Percentiles rank a stretch among this genome's conserved stretches.
phyloP scores from a whole-genome alignment of 768 basidiomycete genomes.

The Lentinula lateritia region DNA sequence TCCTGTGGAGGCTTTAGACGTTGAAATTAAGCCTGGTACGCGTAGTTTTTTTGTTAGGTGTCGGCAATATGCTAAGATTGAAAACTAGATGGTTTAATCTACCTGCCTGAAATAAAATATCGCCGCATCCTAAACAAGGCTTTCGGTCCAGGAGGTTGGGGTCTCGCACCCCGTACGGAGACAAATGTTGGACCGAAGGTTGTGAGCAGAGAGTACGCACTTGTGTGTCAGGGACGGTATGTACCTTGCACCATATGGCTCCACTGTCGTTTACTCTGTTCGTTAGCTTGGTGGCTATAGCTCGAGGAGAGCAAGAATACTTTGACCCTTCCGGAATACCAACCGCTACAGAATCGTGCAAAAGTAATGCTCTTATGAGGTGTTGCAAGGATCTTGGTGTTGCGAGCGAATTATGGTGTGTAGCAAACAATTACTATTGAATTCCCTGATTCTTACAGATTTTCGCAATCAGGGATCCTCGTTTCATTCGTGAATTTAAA shows the following conservation, averaged over 20 bases:
- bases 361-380: conserved; percentile 95
- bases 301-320: conserved; percentile 94
- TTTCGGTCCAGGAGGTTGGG: conserved; percentile 97
- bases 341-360: conserved; percentile 92
- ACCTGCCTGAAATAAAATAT: conserved; percentile 97
- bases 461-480: conserved; percentile 71
- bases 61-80: not conserved
- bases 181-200: conserved; percentile 84
- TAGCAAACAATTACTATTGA: not conserved
- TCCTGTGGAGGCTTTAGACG: conserved; percentile 69
- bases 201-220: conserved; percentile 90
- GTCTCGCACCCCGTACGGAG: conserved; percentile 88
- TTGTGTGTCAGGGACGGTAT: conserved; percentile 88
- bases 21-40: conserved; percentile 93
- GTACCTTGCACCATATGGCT: conserved; percentile 16
- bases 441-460: not conserved
- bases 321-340: conserved; percentile 88
- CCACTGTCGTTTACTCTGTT: not conserved
- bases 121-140: conserved; percentile 86
- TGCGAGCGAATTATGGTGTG: conserved; percentile 92
- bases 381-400: conserved; percentile 96
- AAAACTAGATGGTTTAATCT: conserved; percentile 77
- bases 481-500: conserved; percentile 94
- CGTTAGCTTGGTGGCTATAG: conserved; percentile 77
- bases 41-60: conserved; percentile 3